phyloP scores from a whole-genome alignment of 1,139 yeast species.

The Blastobotrys petasosporus region DNA sequence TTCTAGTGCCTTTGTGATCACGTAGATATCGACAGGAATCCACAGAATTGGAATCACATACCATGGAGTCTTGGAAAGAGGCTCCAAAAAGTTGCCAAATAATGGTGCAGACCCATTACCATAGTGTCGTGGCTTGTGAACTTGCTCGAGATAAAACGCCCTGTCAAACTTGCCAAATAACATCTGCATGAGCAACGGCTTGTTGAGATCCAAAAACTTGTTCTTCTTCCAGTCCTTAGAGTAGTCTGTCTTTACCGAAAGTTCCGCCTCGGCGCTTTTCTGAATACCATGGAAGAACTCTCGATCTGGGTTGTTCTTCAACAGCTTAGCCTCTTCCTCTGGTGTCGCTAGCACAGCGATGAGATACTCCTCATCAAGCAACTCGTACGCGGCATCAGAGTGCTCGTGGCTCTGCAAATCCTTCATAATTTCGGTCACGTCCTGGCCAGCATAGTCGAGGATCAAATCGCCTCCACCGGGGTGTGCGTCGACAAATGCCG shows the following conservation, averaged over 20 bases:
- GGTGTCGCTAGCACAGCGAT: constrained; percentile 58
- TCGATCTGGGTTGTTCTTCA: constrained; percentile 29
- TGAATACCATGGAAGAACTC: constrained; percentile 19
- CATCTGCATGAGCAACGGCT: constrained; percentile 77
- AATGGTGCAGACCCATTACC: constrained; percentile 88
- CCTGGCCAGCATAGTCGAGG: constrained; percentile 74
- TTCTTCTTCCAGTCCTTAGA: constrained; percentile 64
- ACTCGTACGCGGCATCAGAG: constrained; percentile 82
- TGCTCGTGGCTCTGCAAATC: constrained; percentile 66
- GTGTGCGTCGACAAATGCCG: constrained; percentile 71
- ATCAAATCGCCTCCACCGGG: constrained; percentile 83
- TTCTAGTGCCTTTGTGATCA: constrained; percentile 35
- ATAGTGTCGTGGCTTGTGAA: constrained; percentile 93
- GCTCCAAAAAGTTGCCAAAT: constrained; percentile 70
- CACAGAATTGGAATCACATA: constrained; percentile 80
- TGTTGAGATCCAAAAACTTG: constrained; percentile 76
- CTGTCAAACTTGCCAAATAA: constrained; percentile 66
- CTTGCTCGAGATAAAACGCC: constrained; percentile 90
- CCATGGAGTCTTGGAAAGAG: constrained; percentile 67
- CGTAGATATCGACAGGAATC: constrained; percentile 70
- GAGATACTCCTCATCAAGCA: constrained; percentile 69
- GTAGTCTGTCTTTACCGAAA: constrained; percentile 75
- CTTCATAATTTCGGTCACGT: constrained; percentile 72
- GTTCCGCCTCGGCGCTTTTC: constrained; percentile 45
- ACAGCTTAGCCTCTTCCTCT: constrained; percentile 52